These are phyloP conservation scores for Ramaria rubella DNA, from an alignment of 768 basidiomycete genomes.

Conservation along the genomic window DNA sequence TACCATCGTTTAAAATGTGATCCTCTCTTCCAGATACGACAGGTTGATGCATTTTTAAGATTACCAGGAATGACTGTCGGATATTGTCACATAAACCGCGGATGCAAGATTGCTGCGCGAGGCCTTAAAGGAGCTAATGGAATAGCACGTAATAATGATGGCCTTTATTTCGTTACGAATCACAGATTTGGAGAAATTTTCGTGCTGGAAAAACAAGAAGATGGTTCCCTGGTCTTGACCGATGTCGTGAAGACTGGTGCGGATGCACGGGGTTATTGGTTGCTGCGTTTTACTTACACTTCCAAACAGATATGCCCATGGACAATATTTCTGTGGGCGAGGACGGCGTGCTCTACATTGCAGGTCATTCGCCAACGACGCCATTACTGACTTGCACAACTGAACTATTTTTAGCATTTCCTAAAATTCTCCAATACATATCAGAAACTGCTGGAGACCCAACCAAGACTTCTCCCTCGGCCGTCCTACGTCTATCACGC, in stretches of 20 bases:
- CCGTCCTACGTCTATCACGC: constrained; percentile 45
- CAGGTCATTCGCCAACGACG: constrained; percentile 34
- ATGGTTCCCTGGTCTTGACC: constrained; percentile 48
- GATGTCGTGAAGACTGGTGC: constrained; percentile 52
- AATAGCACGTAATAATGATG: constrained; percentile 43
- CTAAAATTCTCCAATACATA: constrained; percentile 30
- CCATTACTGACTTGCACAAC: background rate
- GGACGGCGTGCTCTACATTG: constrained; percentile 56
- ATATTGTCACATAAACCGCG: constrained; percentile 53
- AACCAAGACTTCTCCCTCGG: constrained; percentile 34
- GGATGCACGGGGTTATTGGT: background rate
- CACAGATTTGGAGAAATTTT: constrained; percentile 38
- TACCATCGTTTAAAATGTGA: constrained; percentile 44
- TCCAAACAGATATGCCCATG: constrained; percentile 37
- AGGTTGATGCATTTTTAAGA: constrained; percentile 23
- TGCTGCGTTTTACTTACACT: constrained; percentile 1
- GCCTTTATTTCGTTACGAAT: constrained; percentile 58
- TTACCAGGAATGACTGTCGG: constrained; percentile 44
- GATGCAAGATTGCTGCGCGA: constrained; percentile 53
- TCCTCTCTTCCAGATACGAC: constrained; percentile 17
- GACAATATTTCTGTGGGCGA: constrained; percentile 61
- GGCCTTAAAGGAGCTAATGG: constrained; percentile 56
- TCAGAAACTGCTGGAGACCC: constrained; percentile 39
- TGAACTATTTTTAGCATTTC: constrained; percentile 31
- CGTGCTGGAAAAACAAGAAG: constrained; percentile 51